Evolutionary conservation across 169 alveolate genomes (phyloP).

Genomic region (Plasmodium relictum): DNA sequence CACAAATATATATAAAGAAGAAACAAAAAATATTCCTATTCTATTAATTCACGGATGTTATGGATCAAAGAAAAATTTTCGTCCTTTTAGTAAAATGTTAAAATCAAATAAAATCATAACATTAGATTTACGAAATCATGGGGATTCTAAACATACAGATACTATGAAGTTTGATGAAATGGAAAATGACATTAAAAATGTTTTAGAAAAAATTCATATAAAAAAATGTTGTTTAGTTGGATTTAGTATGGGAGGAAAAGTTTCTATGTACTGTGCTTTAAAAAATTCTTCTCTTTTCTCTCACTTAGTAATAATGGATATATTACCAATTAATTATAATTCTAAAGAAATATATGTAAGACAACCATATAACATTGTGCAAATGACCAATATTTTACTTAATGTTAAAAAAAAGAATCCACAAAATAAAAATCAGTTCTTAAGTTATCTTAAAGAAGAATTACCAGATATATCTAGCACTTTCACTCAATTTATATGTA

Average conservation of each 20-base stretch:
- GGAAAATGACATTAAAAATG: slow-evolving; percentile 64
- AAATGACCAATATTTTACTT: slow-evolving; percentile 30
- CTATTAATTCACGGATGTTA: slow-evolving; percentile 68
- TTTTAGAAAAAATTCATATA: slow-evolving; percentile 31
- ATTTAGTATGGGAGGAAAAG: slow-evolving; percentile 74
- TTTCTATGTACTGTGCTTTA: slow-evolving; percentile 69
- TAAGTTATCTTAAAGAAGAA: slow-evolving; percentile 14
- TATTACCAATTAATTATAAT: slow-evolving; percentile 58
- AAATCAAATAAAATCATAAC: slow-evolving; percentile 61
- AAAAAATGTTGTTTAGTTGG: slow-evolving; percentile 69
- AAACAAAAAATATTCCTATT: slow-evolving; percentile 31
- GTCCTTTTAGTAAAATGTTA: slow-evolving; percentile 39
- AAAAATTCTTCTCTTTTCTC: slow-evolving; percentile 51
- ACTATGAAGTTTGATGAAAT: slow-evolving; percentile 60
- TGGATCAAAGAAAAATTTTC: slow-evolving; percentile 61
- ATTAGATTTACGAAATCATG: slow-evolving; percentile 71
- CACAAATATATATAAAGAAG: slow-evolving; percentile 59
- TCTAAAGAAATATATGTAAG: background rate
- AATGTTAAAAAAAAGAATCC: slow-evolving; percentile 51
- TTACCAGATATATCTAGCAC: slow-evolving; percentile 45
- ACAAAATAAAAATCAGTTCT: slow-evolving; percentile 25
- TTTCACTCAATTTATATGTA: slow-evolving; percentile 58
- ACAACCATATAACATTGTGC: slow-evolving; percentile 38
- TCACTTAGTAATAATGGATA: slow-evolving; percentile 59
- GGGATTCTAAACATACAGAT: slow-evolving; percentile 64